phyloP scores from a whole-genome alignment of 345 rosid genomes.

The Durio zibethinus region DNA sequence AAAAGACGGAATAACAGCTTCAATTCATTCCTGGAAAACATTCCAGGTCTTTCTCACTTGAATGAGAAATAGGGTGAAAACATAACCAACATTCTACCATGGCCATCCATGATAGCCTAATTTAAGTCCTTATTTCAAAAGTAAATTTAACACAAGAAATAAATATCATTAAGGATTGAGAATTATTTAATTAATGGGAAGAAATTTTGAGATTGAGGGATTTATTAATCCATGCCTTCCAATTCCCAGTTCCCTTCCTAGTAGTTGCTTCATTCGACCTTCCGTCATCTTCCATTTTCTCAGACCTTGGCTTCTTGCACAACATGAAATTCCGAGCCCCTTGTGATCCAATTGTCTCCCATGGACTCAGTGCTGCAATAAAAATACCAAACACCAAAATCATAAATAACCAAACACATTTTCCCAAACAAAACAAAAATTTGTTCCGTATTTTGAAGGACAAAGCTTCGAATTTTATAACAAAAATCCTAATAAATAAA shows the following conservation, averaged over 20 bases:
- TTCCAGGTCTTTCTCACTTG: neutral
- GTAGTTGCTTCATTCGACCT: conserved; percentile 32
- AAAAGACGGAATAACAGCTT: neutral
- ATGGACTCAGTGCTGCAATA: conserved; percentile 63
- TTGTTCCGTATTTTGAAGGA: neutral
- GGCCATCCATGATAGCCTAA: neutral
- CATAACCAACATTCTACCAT: conserved; percentile 1
- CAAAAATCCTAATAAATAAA: neutral
- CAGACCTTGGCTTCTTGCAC: conserved; percentile 74
- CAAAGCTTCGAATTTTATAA: neutral
- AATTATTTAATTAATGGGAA: conserved; percentile 41
- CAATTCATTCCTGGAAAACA: neutral
- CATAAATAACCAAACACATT: neutral
- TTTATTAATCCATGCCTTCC: conserved; percentile 91
- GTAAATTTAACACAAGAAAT: neutral
- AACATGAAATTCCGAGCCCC: conserved; percentile 83
- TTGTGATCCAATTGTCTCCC: conserved; percentile 75
- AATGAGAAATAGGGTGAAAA: conserved; percentile 1
- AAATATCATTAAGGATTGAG: neutral
- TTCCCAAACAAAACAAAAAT: neutral
- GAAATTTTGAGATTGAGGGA: conserved; percentile 72
- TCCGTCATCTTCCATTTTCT: conserved; percentile 33
- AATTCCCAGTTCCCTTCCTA: conserved; percentile 63
- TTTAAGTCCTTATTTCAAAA: neutral
- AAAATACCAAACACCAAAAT: conserved; percentile 3